Percentiles rank a stretch among this genome's conserved stretches.
These are phyloP conservation scores for Zizania palustris DNA, from an alignment of 202 grass and related monocot species.

Conservation along the genomic window DNA sequence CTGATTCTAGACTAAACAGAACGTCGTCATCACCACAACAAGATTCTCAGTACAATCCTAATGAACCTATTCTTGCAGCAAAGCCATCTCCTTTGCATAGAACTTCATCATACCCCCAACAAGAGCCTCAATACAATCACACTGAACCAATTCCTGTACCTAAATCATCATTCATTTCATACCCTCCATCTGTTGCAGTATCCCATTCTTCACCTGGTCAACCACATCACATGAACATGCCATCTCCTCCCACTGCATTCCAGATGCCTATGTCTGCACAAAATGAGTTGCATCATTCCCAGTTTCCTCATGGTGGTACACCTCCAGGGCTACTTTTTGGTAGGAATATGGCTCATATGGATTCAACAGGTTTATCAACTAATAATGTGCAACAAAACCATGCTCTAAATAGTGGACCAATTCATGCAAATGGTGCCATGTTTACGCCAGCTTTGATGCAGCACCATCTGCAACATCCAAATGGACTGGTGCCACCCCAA, in stretches of 20 bases:
- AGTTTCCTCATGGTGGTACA: conserved; percentile 31
- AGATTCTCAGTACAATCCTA: conserved; percentile 44
- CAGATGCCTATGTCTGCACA: conserved; percentile 41
- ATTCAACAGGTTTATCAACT: not conserved
- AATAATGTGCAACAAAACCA: conserved; percentile 39
- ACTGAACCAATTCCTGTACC: conserved; percentile 68
- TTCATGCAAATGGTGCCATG: conserved; percentile 26
- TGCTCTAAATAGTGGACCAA: conserved; percentile 36
- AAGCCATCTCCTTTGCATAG: conserved; percentile 54
- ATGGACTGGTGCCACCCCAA: conserved; percentile 43
- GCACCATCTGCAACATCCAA: conserved; percentile 38
- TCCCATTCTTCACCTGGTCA: conserved; percentile 52
- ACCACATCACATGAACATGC: conserved; percentile 41
- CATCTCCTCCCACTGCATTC: conserved; percentile 42
- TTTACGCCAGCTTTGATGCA: conserved; percentile 38
- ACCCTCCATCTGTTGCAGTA: conserved; percentile 41
- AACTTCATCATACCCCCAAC: conserved; percentile 75
- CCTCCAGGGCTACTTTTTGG: conserved; percentile 47
- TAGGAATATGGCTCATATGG: conserved; percentile 35
- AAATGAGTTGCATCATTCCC: conserved; percentile 30
- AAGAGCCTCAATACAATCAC: conserved; percentile 62
- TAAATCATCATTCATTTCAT: conserved; percentile 48
- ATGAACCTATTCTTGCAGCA: conserved; percentile 41
- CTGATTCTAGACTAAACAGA: conserved; percentile 45
- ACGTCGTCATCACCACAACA: conserved; percentile 61